Percentiles rank a stretch among this genome's conserved stretches.
phyloP scores from a whole-genome alignment of 257 asterid genomes.

The Nicotiana obtusifolia region DNA sequence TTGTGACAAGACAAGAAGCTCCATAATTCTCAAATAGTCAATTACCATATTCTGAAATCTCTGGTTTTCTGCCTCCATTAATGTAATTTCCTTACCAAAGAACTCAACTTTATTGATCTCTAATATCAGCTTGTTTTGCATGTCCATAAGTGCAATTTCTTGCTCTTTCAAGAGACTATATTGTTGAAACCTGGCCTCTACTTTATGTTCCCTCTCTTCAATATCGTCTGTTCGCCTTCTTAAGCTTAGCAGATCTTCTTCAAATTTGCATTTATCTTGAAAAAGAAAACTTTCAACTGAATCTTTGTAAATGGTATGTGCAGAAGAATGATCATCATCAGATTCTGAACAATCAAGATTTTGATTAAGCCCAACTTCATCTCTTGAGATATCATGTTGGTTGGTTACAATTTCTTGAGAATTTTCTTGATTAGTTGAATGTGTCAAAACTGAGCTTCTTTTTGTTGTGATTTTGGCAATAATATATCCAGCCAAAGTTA shows the following conservation, averaged over 20 bases:
- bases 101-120: conserved; percentile 36
- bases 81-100: conserved; percentile 27
- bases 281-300: neutral
- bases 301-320: neutral
- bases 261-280: neutral
- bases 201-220: conserved; percentile 22
- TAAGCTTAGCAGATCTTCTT: conserved; percentile 25
- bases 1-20: conserved; percentile 28
- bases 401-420: neutral
- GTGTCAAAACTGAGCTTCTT: conserved; percentile 6
- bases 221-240: conserved; percentile 25
- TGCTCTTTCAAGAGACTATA: conserved; percentile 40
- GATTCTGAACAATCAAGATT: conserved; percentile 23
- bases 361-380: conserved; percentile 14
- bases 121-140: conserved; percentile 32
- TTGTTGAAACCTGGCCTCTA: conserved; percentile 28
- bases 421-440: conserved; percentile 6
- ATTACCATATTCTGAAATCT: conserved; percentile 30
- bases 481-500: conserved; percentile 45
- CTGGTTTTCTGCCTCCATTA: conserved; percentile 28
- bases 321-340: neutral
- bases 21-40: conserved; percentile 26
- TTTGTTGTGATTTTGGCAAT: conserved; percentile 30
- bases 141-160: conserved; percentile 34
- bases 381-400: neutral